These are phyloP conservation scores for Pseudonectria foliicola DNA, from an alignment of 2,329 filamentous ascomycete species.

Conservation along the genomic window DNA sequence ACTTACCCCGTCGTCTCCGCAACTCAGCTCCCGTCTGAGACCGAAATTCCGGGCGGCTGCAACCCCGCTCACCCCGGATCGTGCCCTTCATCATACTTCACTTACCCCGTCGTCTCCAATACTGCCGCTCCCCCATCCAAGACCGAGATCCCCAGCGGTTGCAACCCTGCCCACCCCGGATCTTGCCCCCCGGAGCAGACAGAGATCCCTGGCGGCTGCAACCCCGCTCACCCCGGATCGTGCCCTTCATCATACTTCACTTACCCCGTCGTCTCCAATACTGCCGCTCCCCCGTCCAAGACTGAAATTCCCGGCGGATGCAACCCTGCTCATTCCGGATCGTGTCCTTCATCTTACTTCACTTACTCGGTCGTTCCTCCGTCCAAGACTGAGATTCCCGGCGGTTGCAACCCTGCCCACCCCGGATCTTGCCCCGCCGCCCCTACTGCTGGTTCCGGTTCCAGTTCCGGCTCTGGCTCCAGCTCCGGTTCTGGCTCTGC, in stretches of 20 bases:
- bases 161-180: conserved; percentile 2
- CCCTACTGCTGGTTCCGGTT: not conserved
- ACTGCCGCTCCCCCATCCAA: not conserved
- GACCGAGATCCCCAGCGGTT: conserved; percentile 2
- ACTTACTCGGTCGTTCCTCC: no score
- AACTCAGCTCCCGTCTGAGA: not conserved
- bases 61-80: conserved; percentile 4
- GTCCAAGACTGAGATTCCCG: no score
- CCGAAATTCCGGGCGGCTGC: conserved; percentile 1
- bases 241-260: conserved; percentile 9
- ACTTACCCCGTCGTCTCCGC: not conserved
- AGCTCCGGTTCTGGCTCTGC: no score
- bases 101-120: conserved; percentile 1
- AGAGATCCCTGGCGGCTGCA: conserved; percentile 4
- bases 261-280: not conserved
- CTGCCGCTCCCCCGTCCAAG: not conserved
- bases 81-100: conserved; percentile 4
- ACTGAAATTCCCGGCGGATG: no score
- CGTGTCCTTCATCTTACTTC: no score
- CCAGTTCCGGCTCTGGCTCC: no score
- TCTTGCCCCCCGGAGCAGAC: conserved; percentile 5
- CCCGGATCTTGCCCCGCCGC: not conserved
- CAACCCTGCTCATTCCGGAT: no score
- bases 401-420: no score
- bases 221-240: conserved; percentile 1